Base-by-base conservation (phyloP, 441 rosid species). In the Euphorbia celastroides region DNA sequence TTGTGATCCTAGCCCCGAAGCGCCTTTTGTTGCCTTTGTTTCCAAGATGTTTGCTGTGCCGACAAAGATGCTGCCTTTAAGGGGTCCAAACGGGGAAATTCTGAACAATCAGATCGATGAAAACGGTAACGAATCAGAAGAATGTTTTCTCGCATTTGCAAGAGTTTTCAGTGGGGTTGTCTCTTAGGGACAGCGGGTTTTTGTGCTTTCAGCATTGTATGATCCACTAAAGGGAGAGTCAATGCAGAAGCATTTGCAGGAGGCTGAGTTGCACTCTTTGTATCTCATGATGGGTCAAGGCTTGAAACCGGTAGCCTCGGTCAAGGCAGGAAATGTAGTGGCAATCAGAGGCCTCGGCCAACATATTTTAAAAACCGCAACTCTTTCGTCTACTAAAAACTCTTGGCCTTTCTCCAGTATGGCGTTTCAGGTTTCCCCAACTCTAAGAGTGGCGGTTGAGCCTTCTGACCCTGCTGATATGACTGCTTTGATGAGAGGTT, bases 281-380 rank as follows among this genome's bases (percentile, higher is more conserved):
- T 93, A 93, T 86, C 81, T 91, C 64, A 93, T 91, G 99, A 93
- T 91, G 97, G 96, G 99, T 65, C 97, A 93, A 74, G 96, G 93
- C 51, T 75, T 93, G 73, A 88, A 63, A 69, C 95, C 93, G 2
- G 95, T 91, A 28, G 77, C 86, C 19, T 82, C 80, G 64, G 99
- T 87, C 11, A 86, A 83, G 78, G 95, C 99, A 30, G 97, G 97
- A 60, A 85, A 88, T 74, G 63, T 93, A 69, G 96, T 93, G 54
- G 97, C 99, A 1, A 91, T 93, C 70, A 84, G 82, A 66, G 97
- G 99, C 41, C 99, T 93, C 16, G 96, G 97, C 73, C 96, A 88
- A 66, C 89, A 91, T 78, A 87, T 93, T 78, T 75, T 92, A 70
- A 93, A 93, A 77, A 86, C 84, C 78, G 97, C 99, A 42, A 93